These are phyloP conservation scores for Solanum rostratum DNA, from an alignment of 257 asterid genomes.

Conservation along the genomic window DNA sequence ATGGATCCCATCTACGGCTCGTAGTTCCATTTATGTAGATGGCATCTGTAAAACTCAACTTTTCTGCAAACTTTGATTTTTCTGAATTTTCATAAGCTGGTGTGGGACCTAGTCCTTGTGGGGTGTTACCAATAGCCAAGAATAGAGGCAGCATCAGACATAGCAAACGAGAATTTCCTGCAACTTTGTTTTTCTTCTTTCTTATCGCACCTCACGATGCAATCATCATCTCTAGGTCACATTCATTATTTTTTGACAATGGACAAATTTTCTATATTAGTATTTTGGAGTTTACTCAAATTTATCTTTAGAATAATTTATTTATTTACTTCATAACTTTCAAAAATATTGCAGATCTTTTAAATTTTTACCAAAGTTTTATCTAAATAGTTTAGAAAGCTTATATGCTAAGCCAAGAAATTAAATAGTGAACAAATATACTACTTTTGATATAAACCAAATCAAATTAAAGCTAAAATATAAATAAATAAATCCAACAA, in stretches of 20 bases:
- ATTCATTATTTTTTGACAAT: neutral
- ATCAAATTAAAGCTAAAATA: neutral
- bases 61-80: too few relatives aligned
- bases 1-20: too few relatives aligned
- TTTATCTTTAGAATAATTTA: neutral
- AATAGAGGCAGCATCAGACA: neutral
- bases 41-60: too few relatives aligned
- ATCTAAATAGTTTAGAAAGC: neutral
- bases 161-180: neutral
- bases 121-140: neutral
- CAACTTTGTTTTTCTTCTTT: neutral
- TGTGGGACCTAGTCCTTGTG: too few relatives aligned
- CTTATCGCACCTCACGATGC: neutral
- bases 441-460: neutral
- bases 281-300: neutral
- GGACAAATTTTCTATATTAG: neutral
- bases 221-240: neutral
- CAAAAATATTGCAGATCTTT: neutral
- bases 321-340: neutral
- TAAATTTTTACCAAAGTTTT: neutral
- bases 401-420: neutral
- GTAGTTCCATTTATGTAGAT: too few relatives aligned
- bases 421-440: neutral
- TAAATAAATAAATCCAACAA: neutral
- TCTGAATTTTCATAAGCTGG: too few relatives aligned